phyloP scores from a whole-genome alignment of 768 basidiomycete genomes.

The Lentinula boryana region DNA sequence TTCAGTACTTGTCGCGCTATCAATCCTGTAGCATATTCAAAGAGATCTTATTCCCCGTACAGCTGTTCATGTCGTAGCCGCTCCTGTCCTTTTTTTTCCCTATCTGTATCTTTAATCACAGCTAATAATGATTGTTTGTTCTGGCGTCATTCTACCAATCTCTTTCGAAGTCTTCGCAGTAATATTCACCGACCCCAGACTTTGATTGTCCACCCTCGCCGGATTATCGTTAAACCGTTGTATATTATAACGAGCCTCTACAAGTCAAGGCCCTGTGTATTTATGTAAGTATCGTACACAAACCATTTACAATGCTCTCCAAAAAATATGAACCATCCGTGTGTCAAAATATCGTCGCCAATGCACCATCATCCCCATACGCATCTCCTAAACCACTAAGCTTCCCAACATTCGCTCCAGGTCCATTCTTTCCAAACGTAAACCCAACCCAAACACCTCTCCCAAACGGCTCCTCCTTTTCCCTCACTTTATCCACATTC shows the following conservation, averaged over 20 bases:
- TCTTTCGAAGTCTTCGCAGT: too few relatives aligned
- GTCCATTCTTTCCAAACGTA: slow-evolving; percentile 86
- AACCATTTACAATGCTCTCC: too few relatives aligned
- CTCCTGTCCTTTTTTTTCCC: not conserved
- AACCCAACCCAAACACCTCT: slow-evolving; percentile 90
- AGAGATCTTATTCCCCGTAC: not conserved
- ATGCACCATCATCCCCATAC: slow-evolving; percentile 32
- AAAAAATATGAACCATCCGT: not conserved
- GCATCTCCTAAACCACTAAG: slow-evolving; percentile 19
- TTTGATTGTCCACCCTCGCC: too few relatives aligned
- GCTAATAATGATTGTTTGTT: not conserved
- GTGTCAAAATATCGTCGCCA: slow-evolving; percentile 57
- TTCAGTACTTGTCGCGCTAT: not conserved
- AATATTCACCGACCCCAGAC: too few relatives aligned
- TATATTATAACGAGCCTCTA: too few relatives aligned
- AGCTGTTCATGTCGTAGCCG: not conserved
- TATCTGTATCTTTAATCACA: not conserved
- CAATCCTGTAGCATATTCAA: not conserved
- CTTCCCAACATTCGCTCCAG: slow-evolving; percentile 36
- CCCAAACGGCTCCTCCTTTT: slow-evolving; percentile 69
- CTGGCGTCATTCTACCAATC: too few relatives aligned
- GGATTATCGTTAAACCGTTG: too few relatives aligned
- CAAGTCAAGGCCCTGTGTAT: too few relatives aligned
- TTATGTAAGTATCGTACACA: too few relatives aligned
- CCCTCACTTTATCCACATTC: slow-evolving; percentile 88